phyloP scores from a whole-genome alignment of 2,329 filamentous ascomycete species.

The Hypoxylon sp. region DNA sequence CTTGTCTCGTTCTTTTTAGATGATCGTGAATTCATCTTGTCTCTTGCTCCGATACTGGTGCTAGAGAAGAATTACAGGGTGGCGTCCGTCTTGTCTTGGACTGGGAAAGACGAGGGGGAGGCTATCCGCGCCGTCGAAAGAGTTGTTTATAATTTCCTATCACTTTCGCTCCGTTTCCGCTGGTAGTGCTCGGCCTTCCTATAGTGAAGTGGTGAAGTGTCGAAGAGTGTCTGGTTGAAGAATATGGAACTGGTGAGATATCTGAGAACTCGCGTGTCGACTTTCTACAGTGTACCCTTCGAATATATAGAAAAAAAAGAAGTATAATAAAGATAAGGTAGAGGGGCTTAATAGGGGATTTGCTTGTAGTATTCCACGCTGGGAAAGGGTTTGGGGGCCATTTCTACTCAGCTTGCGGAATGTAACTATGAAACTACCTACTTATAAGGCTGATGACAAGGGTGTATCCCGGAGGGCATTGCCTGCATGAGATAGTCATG shows the following conservation, averaged over 20 bases:
- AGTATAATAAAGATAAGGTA: conserved; percentile 2
- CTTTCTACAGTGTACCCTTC: conserved; percentile 3
- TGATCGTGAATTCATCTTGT: conserved; percentile 47
- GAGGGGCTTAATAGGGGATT: conserved; percentile 8
- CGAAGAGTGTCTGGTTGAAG: conserved; percentile 5
- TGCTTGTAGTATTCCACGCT: conserved; percentile 10
- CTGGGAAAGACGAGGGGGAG: conserved; percentile 35
- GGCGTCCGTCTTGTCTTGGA: conserved; percentile 1
- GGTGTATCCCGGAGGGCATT: conserved; percentile 20
- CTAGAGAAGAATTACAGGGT: conserved; percentile 9
- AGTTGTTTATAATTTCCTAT: neutral
- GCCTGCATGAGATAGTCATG: conserved; percentile 17
- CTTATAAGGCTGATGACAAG: conserved; percentile 38
- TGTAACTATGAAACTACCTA: conserved; percentile 31
- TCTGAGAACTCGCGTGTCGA: neutral
- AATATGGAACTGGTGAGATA: conserved; percentile 2
- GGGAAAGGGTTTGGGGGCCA: conserved; percentile 29
- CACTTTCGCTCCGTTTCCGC: conserved; percentile 1
- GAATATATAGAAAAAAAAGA: conserved; percentile 16
- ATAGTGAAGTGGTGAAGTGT: neutral
- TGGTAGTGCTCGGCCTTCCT: conserved; percentile 7
- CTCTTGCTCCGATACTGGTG: conserved; percentile 28
- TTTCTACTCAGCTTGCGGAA: conserved; percentile 23
- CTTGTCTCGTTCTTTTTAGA: conserved; percentile 54
- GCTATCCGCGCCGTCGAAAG: conserved; percentile 30